Conservation (phyloP, 1,284 basidiomycete species). For the Cerrena zonata region DNA sequence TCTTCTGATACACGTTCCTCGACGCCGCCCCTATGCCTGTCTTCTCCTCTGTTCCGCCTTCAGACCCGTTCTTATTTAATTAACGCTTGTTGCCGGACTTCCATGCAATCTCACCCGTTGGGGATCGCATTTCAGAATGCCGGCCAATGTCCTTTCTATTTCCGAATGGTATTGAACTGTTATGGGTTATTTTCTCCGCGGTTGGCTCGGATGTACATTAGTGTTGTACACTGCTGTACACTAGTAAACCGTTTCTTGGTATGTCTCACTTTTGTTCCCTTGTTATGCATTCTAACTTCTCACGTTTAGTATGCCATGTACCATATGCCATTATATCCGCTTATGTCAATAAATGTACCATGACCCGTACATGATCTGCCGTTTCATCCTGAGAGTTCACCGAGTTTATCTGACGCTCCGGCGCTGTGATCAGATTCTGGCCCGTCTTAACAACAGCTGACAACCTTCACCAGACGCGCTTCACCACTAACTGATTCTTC, state of each 20-base stretch:
- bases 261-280: not conserved
- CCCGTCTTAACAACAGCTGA: not conserved
- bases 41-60: not conserved
- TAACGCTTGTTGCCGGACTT: no score
- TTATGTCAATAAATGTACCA: not conserved
- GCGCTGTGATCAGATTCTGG: not conserved
- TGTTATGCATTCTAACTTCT: not conserved
- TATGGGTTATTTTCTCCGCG: not conserved
- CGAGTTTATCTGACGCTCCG: not conserved
- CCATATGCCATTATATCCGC: not conserved
- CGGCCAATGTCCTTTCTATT: no score
- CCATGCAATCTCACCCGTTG: no score
- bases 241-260: not conserved
- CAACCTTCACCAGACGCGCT: not conserved
- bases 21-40: not conserved
- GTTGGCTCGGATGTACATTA: not conserved
- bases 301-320: not conserved
- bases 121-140: no score
- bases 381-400: not conserved
- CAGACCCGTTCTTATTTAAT: no score
- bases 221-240: not conserved
- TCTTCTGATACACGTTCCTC: constrained; percentile 4
- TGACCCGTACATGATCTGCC: not conserved
- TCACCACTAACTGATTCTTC: not conserved
- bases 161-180: no score